These are phyloP conservation scores for Vitis hybrid DNA, from an alignment of 177 flowering plant species.

Conservation along the genomic window DNA sequence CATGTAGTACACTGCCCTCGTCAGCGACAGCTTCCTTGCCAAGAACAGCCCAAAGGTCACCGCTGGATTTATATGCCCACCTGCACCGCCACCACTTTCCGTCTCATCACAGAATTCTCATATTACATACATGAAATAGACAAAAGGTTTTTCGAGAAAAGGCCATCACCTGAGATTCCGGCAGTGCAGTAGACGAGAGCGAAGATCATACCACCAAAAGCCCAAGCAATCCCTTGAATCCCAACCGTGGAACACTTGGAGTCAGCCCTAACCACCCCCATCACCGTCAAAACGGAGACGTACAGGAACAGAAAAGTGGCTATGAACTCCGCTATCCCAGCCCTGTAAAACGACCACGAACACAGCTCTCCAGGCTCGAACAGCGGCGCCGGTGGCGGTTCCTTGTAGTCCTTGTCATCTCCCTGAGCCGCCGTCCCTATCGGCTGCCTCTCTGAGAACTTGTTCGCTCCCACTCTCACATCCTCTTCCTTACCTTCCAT, in stretches of 20 bases:
- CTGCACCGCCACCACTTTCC: slow-evolving; percentile 18
- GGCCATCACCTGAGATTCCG: slow-evolving; percentile 53
- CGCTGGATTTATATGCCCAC: slow-evolving; percentile 68
- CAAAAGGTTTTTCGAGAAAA: too few species aligned
- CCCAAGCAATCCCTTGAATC: slow-evolving; percentile 73
- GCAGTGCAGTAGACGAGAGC: slow-evolving; percentile 74
- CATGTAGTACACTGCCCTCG: slow-evolving; percentile 57
- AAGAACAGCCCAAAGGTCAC: slow-evolving; percentile 65
- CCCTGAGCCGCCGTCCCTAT: slow-evolving; percentile 63
- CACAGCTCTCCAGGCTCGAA: slow-evolving; percentile 53
- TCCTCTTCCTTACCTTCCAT: slow-evolving; percentile 66
- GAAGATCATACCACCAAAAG: slow-evolving; percentile 71
- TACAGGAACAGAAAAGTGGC: slow-evolving; percentile 62
- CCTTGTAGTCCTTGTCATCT: slow-evolving; percentile 55
- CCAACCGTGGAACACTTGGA: slow-evolving; percentile 51
- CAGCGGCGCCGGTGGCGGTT: slow-evolving; percentile 64
- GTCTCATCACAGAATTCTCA: neutral
- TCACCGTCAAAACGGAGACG: slow-evolving; percentile 49
- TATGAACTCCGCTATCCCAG: slow-evolving; percentile 66
- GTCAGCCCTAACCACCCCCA: slow-evolving; percentile 36
- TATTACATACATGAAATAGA: neutral
- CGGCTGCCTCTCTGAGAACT: slow-evolving; percentile 55
- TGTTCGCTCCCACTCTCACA: slow-evolving; percentile 64
- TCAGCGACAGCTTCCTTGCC: slow-evolving; percentile 58
- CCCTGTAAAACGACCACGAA: slow-evolving; percentile 69